phyloP scores from a whole-genome alignment of 495 filamentous ascomycete species.

The Tuber umbilicatum region DNA sequence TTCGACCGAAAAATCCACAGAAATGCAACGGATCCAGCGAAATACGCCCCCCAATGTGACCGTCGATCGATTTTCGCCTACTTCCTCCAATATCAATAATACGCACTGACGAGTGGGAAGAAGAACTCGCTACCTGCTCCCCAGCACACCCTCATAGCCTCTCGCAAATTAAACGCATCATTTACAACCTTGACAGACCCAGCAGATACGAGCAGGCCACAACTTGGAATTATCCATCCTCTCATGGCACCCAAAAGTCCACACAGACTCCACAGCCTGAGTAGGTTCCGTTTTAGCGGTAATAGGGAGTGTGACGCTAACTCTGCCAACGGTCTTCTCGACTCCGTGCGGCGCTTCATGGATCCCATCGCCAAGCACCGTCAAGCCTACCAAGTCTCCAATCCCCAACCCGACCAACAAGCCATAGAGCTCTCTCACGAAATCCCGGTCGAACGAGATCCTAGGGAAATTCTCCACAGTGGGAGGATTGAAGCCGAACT shows the following conservation, averaged over 20 bases:
- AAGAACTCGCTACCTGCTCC: neutral
- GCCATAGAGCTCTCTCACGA: conserved; percentile 33
- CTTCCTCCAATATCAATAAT: neutral
- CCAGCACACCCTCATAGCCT: neutral
- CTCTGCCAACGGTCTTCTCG: conserved; percentile 37
- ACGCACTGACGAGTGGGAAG: neutral
- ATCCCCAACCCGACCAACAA: conserved; percentile 23
- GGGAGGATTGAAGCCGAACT: conserved; percentile 34
- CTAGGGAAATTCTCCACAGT: conserved; percentile 20
- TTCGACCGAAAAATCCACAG: neutral
- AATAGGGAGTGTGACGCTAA: conserved; percentile 34
- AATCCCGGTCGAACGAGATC: conserved; percentile 22
- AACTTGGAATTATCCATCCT: conserved; percentile 33
- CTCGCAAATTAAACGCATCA: neutral
- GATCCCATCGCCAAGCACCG: conserved; percentile 27
- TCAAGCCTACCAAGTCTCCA: conserved; percentile 34
- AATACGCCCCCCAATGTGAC: neutral
- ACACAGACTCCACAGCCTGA: conserved; percentile 29
- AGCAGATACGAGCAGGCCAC: conserved; percentile 40
- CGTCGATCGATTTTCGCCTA: neutral
- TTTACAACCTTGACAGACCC: conserved; percentile 39
- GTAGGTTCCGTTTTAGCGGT: conserved; percentile 11
- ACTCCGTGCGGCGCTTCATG: conserved; percentile 13
- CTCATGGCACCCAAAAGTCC: conserved; percentile 40
- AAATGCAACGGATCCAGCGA: neutral